Base-by-base conservation (phyloP, 371 early-diverging fungal species). In the Mortierella sp. region DNA sequence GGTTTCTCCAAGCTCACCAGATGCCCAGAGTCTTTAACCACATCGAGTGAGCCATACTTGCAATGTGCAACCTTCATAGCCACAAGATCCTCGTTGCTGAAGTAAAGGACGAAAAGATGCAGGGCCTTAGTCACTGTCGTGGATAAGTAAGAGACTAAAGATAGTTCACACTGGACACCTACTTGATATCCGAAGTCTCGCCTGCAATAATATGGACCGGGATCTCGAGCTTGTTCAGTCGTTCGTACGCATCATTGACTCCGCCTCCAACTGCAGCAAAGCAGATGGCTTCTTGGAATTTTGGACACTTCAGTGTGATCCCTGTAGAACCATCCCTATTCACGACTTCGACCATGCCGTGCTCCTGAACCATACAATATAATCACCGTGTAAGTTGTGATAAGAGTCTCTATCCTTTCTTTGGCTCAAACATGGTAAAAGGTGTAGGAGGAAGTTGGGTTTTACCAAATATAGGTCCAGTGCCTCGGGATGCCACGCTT, bases 231-330 rank as follows among this genome's bases (percentile, higher is more conserved):
- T 66, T 52, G 34, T 26, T 32, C 50, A 73, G 53, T 15, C 57
- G 44, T n/a, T 73, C 67, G 37, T 59, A 73, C 3, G 67, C 46
- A 28, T 73, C 73, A 5, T 50, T 28, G 15, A 73, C 44, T 3
- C 63, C 73, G 19, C 19, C 19, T 14, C 44, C 44, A 17, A 44
- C 44, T 19, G 44, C 44, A 3, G 76, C 76, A 60, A 75, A 75
- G 0, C 69, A 60, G 24, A 64, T 56, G 15, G 76, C 76, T 41
- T 75, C 76, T 31, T 71, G 72, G 28, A 60, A 64, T 61, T 71
- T 71, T 50, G 72, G 64, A n/a, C 56, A 60, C 47, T 71, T 71
- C n/a, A 71, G 31, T 6, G 65, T 64, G 21, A 64, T 27, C 14
- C 50, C 49, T 23, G 49, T 42, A 21, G 56, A 47, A n/a, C 72